These are phyloP conservation scores for Daldinia sp. DNA, from an alignment of 2,329 filamentous ascomycete genomes.

Conservation along the genomic window DNA sequence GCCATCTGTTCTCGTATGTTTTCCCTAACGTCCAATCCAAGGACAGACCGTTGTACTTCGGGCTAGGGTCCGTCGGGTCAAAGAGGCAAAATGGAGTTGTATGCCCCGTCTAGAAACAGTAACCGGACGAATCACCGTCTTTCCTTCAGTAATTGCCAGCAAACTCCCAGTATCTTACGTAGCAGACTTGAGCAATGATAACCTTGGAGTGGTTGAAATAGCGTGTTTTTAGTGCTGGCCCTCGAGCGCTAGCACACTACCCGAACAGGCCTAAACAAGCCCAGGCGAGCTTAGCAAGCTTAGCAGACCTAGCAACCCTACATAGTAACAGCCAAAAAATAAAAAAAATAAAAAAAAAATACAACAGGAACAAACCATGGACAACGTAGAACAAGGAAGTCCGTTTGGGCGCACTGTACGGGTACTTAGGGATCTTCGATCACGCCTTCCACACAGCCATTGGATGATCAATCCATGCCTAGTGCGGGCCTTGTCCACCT, in stretches of 20 bases:
- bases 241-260: not conserved
- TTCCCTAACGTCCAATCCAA: slow-evolving; percentile 24
- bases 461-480: slow-evolving; percentile 44
- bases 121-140: slow-evolving; percentile 41
- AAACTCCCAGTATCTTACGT: slow-evolving; percentile 25
- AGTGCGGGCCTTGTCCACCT: slow-evolving; percentile 44
- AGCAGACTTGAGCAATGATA: not conserved
- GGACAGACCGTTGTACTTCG: slow-evolving; percentile 11
- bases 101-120: slow-evolving; percentile 29
- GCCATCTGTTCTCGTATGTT: slow-evolving; percentile 14
- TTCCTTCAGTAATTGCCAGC: not conserved
- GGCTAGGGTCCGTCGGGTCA: slow-evolving; percentile 26
- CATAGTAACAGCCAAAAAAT: too few relatives aligned
- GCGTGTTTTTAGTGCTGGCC: slow-evolving; percentile 1
- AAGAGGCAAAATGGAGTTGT: slow-evolving; percentile 35
- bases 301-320: not conserved
- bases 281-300: not conserved
- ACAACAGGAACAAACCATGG: not conserved
- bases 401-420: slow-evolving; percentile 44
- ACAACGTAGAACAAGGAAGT: slow-evolving; percentile 12
- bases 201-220: not conserved
- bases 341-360: not conserved
- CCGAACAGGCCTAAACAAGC: not conserved
- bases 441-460: slow-evolving; percentile 47
- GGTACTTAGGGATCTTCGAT: slow-evolving; percentile 49